Evolutionary conservation across 1,284 basidiomycete species (phyloP).

Genomic region (Fomitopsis schrenkii): DNA sequence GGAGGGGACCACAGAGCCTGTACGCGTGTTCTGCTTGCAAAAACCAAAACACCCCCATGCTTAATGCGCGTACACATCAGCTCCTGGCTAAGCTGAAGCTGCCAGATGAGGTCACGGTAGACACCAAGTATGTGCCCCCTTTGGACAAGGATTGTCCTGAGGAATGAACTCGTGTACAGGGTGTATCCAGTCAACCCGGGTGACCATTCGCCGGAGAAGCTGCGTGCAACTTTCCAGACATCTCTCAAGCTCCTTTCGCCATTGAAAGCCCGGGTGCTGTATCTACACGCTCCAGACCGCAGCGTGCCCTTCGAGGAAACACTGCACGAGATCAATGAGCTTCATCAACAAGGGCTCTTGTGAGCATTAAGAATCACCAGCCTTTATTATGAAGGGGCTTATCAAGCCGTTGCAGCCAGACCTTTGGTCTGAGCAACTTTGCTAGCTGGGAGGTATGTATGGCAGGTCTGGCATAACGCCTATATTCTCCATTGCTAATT

Average conservation of each 20-base stretch:
- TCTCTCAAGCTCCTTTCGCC: constrained; percentile 35
- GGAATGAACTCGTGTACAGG: constrained; percentile 19
- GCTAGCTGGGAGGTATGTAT: constrained; percentile 35
- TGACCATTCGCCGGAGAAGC: constrained; percentile 33
- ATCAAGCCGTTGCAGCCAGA: constrained; percentile 30
- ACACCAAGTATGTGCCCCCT: constrained; percentile 41
- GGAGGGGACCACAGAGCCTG: constrained; percentile 48
- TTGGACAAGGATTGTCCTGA: not conserved
- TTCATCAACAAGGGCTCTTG: constrained; percentile 43
- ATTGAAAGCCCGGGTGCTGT: constrained; percentile 39
- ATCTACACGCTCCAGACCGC: constrained; percentile 47
- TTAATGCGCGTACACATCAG: constrained; percentile 19
- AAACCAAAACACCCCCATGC: not conserved
- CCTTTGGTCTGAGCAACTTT: constrained; percentile 46
- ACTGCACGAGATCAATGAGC: constrained; percentile 36
- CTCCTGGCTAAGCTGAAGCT: constrained; percentile 41
- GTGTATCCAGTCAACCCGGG: constrained; percentile 39
- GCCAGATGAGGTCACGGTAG: constrained; percentile 34
- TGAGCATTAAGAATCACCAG: constrained; percentile 17
- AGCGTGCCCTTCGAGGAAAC: constrained; percentile 44
- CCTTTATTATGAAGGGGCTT: not conserved
- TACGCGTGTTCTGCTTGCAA: constrained; percentile 11
- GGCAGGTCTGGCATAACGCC: not conserved
- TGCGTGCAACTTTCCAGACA: constrained; percentile 34
- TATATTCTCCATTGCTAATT: not conserved